Percentiles rank a stretch among this genome's conserved stretches.
These are phyloP conservation scores for Termitomyces sp. DNA, from an alignment of 768 basidiomycete species.

Conservation along the genomic window DNA sequence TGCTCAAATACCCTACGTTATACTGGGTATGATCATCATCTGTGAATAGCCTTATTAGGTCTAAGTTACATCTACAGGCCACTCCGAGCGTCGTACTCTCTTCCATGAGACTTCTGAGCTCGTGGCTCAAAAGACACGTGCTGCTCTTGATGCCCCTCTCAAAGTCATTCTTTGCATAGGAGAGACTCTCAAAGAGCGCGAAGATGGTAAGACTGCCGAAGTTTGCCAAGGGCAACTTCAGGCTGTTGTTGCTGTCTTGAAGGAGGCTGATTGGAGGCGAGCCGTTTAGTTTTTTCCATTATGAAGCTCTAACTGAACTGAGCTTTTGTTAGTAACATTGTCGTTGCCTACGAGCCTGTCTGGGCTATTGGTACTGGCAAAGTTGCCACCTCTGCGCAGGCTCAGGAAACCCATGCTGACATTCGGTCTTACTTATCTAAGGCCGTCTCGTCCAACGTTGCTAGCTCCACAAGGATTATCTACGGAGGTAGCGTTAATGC, in stretches of 20 bases:
- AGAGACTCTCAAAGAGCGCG: slow-evolving; percentile 87
- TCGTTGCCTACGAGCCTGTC: slow-evolving; percentile 95
- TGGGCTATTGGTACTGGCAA: slow-evolving; percentile 99
- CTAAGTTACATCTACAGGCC: slow-evolving; percentile 37
- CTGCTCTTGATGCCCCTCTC: slow-evolving; percentile 69
- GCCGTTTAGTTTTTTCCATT: slow-evolving; percentile 14
- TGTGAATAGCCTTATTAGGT: not conserved
- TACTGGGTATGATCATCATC: slow-evolving; percentile 56
- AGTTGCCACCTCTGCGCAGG: slow-evolving; percentile 88
- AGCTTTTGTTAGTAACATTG: slow-evolving; percentile 60
- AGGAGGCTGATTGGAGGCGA: slow-evolving; percentile 76
- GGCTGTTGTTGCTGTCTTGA: slow-evolving; percentile 60
- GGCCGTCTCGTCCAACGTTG: slow-evolving; percentile 63
- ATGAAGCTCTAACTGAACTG: not conserved
- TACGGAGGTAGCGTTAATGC: slow-evolving; percentile 95
- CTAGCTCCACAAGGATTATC: slow-evolving; percentile 76
- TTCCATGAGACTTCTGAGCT: slow-evolving; percentile 85
- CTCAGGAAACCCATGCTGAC: slow-evolving; percentile 85
- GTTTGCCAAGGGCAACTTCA: slow-evolving; percentile 83
- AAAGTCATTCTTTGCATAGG: slow-evolving; percentile 95
- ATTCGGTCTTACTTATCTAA: slow-evolving; percentile 71
- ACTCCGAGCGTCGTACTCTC: slow-evolving; percentile 92
- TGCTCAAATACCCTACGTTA: slow-evolving; percentile 84
- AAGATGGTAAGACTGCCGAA: slow-evolving; percentile 65
- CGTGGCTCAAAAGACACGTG: slow-evolving; percentile 83